phyloP scores from a whole-genome alignment of 192 early-diverging fungal genomes.

The Coemansia erecta region DNA sequence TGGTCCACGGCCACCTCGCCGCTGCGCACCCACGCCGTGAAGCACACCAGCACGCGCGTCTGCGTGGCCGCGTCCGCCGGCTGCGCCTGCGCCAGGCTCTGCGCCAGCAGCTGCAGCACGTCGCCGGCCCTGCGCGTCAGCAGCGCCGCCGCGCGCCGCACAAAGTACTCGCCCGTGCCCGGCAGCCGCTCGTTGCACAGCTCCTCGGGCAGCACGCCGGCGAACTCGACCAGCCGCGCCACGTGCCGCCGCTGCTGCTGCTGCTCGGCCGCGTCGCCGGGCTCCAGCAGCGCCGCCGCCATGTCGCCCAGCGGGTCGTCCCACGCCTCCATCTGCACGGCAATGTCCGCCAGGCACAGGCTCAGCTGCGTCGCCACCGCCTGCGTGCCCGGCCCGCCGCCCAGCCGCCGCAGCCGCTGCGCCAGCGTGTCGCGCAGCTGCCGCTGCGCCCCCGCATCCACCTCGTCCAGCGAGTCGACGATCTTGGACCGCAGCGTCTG shows the following conservation, averaged over 20 bases:
- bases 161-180: constrained; percentile 61
- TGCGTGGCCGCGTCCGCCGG: constrained; percentile 51
- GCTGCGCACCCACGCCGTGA: constrained; percentile 80
- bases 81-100: constrained; percentile 64
- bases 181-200: constrained; percentile 64
- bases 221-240: constrained; percentile 71
- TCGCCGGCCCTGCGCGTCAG: constrained; percentile 65
- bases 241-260: constrained; percentile 51
- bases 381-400: constrained; percentile 58
- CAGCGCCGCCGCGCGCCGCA: constrained; percentile 57
- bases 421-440: constrained; percentile 80
- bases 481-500: constrained; percentile 94
- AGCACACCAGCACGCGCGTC: constrained; percentile 65
- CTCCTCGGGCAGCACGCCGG: constrained; percentile 88
- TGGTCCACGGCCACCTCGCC: constrained; percentile 71
- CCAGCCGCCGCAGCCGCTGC: constrained; percentile 62
- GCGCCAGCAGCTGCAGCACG: constrained; percentile 68
- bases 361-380: constrained; percentile 78
- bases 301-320: constrained; percentile 74
- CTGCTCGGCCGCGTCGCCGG: constrained; percentile 3
- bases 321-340: constrained; percentile 81
- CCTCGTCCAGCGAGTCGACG: constrained; percentile 74
- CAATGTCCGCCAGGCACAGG: constrained; percentile 78
- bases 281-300: constrained; percentile 63
- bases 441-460: constrained; percentile 61